Evolutionary conservation across 495 filamentous ascomycete species (phyloP).

Genomic region (Friedmanniomyces simplex): DNA sequence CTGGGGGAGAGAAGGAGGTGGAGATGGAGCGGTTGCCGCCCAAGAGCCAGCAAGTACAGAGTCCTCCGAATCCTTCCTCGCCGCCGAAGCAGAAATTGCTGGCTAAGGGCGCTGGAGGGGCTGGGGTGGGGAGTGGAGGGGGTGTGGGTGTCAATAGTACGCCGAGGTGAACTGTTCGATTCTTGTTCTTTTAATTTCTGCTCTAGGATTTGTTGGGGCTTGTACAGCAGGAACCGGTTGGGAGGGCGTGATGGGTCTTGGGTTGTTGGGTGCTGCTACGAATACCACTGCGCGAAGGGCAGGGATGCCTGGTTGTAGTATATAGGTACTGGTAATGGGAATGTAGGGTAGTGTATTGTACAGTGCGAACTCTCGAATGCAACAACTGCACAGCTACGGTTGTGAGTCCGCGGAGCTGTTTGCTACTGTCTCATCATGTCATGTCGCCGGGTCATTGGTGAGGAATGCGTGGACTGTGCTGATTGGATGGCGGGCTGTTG

Average conservation of each 20-base stretch:
- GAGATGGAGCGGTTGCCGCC: constrained; percentile 14
- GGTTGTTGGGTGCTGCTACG: not conserved
- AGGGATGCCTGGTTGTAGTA: not conserved
- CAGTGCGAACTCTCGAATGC: not conserved
- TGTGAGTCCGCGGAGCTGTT: too few relatives aligned
- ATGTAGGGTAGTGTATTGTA: not conserved
- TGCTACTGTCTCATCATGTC: not conserved
- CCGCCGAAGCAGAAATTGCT: not conserved
- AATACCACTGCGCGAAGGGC: not conserved
- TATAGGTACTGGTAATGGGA: not conserved
- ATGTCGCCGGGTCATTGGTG: not conserved
- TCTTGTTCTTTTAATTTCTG: not conserved
- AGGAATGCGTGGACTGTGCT: not conserved
- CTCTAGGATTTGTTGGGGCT: not conserved
- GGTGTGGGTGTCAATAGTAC: constrained; percentile 6
- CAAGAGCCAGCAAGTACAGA: not conserved
- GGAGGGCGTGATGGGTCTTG: not conserved
- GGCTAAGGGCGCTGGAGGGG: not conserved
- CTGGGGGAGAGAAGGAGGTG: not conserved
- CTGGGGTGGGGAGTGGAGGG: not conserved
- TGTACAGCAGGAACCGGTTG: not conserved
- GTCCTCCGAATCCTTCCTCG: not conserved
- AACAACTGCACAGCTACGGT: too few relatives aligned
- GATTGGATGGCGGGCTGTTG: not conserved
- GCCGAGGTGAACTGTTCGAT: constrained; percentile 2